Evolutionary conservation across 495 filamentous ascomycete genomes (phyloP).

Genomic region (Aspergillus coremiiformis): DNA sequence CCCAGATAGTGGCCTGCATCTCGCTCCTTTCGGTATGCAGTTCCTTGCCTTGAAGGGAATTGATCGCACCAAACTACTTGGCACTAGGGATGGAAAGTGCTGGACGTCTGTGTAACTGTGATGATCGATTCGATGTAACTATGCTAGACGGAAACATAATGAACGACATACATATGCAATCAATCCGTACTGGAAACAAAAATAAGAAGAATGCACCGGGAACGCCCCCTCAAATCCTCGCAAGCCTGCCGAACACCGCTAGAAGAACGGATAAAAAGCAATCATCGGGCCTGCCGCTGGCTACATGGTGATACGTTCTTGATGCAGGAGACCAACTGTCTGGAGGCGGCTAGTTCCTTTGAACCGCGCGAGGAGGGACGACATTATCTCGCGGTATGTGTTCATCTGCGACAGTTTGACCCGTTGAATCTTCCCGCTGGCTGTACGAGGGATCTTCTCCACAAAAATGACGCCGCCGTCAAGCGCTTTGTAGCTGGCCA

Average conservation of each 20-base stretch:
- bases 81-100: neutral
- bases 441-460: slow-evolving; percentile 69
- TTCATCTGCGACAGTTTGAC: slow-evolving; percentile 42
- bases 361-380: slow-evolving; percentile 30
- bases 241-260: too few relatives aligned
- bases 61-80: neutral
- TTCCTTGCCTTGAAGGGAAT: neutral
- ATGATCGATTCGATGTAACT: neutral
- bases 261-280: neutral
- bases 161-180: too few relatives aligned
- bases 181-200: too few relatives aligned
- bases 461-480: slow-evolving; percentile 66
- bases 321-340: slow-evolving; percentile 20
- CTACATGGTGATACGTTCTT: slow-evolving; percentile 14
- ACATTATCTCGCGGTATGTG: slow-evolving; percentile 39
- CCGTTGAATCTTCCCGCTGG: slow-evolving; percentile 70
- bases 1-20: neutral
- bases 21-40: neutral
- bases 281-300: neutral
- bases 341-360: slow-evolving; percentile 19
- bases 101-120: neutral
- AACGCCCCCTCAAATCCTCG: neutral
- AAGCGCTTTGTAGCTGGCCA: slow-evolving; percentile 60
- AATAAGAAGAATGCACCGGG: neutral
- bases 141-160: too few relatives aligned